Percentiles rank a stretch among this genome's conserved stretches.
These are phyloP conservation scores for Grifola frondosa DNA, from an alignment of 1,284 basidiomycete species.

Conservation along the genomic window DNA sequence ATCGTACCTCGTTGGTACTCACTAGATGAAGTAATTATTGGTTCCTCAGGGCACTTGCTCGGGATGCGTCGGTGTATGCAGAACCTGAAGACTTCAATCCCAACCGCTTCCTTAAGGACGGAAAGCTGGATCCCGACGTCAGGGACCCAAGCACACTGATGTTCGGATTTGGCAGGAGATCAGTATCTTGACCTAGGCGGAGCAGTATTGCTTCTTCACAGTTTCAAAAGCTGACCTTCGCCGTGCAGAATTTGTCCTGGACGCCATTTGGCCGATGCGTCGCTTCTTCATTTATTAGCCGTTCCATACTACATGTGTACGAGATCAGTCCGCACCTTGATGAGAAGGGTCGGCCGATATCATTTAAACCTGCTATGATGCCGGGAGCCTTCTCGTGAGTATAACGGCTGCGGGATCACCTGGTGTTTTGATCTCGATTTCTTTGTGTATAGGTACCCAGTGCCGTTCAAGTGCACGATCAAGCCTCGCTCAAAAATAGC, in stretches of 20 bases:
- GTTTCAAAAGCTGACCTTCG: too few species aligned
- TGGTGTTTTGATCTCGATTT: constrained; percentile 15
- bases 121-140: constrained; percentile 28
- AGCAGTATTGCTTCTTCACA: background rate
- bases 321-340: constrained; percentile 30
- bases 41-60: constrained; percentile 18
- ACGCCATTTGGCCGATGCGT: constrained; percentile 35
- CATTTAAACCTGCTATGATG: constrained; percentile 35
- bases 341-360: constrained; percentile 29
- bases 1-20: background rate
- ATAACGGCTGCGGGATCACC: constrained; percentile 6
- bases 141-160: constrained; percentile 30
- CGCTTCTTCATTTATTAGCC: constrained; percentile 39
- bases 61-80: constrained; percentile 23
- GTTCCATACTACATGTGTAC: constrained; percentile 35
- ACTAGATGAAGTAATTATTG: background rate
- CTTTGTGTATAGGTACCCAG: constrained; percentile 23
- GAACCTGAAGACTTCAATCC: constrained; percentile 40
- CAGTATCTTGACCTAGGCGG: too few species aligned
- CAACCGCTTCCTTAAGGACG: constrained; percentile 34
- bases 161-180: constrained; percentile 36
- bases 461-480: constrained; percentile 27
- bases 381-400: constrained; percentile 39
- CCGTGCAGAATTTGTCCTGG: constrained; percentile 41
- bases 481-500: constrained; percentile 21